A percentile compares a stretch with the other conserved stretches of the same genome.
Evolutionary conservation across 768 basidiomycete genomes (phyloP).

Genomic region (Boletellus emodensis): DNA sequence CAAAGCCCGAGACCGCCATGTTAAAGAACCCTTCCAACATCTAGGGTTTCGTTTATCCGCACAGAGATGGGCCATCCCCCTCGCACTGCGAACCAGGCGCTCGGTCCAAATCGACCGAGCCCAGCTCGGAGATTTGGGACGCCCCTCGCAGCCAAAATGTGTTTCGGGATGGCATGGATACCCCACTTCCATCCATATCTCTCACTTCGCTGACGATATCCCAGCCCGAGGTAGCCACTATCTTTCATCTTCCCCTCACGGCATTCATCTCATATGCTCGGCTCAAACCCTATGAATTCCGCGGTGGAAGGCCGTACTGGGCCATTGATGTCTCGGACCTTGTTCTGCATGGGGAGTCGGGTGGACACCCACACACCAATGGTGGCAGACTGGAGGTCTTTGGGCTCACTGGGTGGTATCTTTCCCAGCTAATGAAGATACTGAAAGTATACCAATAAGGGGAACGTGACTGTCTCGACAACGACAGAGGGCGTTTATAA

Average conservation of each 20-base stretch:
- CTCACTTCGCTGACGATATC: constrained; percentile 51
- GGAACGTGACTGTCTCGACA: not conserved
- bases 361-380: constrained; percentile 39
- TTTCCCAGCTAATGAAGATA: constrained; percentile 56
- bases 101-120: constrained; percentile 1
- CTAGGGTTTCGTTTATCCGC: constrained; percentile 40
- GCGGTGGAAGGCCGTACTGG: constrained; percentile 53
- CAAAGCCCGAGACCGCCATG: not conserved
- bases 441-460: constrained; percentile 44
- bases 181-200: constrained; percentile 58
- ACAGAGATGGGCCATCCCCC: not conserved
- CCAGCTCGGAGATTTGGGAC: not conserved
- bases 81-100: not conserved
- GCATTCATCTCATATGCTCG: constrained; percentile 46
- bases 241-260: constrained; percentile 68
- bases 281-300: constrained; percentile 52
- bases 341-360: constrained; percentile 25
- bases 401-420: constrained; percentile 85
- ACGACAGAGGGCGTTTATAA: not conserved
- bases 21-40: not conserved
- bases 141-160: not conserved
- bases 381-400: constrained; percentile 63
- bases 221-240: constrained; percentile 58
- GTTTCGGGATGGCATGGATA: constrained; percentile 22
- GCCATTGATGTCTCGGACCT: constrained; percentile 67